Evolutionary conservation across 2,329 filamentous ascomycete species (phyloP), one percentile per base, ranked within the genome.

Genomic region (Alternaria consortialis): DNA sequence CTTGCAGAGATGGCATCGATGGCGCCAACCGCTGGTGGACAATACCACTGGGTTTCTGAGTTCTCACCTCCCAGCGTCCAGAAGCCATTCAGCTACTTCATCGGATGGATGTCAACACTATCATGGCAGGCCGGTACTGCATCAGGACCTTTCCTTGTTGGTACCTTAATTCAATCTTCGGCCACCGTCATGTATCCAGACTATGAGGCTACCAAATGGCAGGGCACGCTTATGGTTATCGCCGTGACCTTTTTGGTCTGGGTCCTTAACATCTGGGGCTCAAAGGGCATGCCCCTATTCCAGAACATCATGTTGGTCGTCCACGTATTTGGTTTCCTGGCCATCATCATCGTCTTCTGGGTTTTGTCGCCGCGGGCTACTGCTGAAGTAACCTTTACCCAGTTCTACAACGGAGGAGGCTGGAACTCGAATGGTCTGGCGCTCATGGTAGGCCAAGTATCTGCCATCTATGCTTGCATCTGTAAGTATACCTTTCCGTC

Each of bases 71-170:
- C 71, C 1, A 68, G 61, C 7, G 56, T 67, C 3, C 74, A 77
- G 39, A 74, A 72, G 54, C 68, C 67, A 7, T 50, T 75, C 44
- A 75, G 73, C 54, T 69, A 66, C 59, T 68, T 67, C 56, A 66
- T 68, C 67, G 80, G 83, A 4, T 86, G 84, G 84, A 82, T 84
- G 74, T 80, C 80, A 1, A 81, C 81, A 1, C 67, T 85, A 4
- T 80, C 79, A 9, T 85, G 83, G 83, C 83, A 85, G 66, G 81
- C 83, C 9, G 82, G 81, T 13, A 80, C 79, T 27, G 83, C 83
- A 11, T 81, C 80, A 4, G 83, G 82, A 2, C 79, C 80, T 0
- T 84, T 83, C 64, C 75, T 84, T 8, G 80, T 81, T 0, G 83
- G 82, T 6, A 83, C 80, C 0, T 68, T 84, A 42, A 83, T 85